A percentile compares a stretch with the other conserved stretches of the same genome.
Evolutionary conservation across 352 stramenopile genomes (phyloP).

Genomic region (Pythium aphanidermatum): DNA sequence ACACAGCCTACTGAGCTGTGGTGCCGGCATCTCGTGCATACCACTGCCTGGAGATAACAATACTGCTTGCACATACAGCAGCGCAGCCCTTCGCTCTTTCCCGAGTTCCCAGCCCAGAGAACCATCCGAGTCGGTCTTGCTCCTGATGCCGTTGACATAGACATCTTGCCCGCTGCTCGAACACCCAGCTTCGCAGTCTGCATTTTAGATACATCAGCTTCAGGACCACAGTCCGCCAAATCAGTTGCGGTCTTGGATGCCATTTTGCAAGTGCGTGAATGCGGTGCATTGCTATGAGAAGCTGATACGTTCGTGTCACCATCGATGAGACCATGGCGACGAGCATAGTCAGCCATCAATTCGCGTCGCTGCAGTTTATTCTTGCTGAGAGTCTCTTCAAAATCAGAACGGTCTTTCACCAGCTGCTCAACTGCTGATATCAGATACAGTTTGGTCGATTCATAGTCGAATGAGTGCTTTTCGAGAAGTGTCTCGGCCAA

Average conservation of each 20-base stretch:
- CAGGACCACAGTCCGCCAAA: too few relatives aligned
- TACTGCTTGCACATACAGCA: conserved; percentile 80
- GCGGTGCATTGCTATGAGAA: conserved; percentile 3
- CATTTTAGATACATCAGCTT: too few relatives aligned
- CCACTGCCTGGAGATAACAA: conserved; percentile 79
- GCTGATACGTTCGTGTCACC: conserved; percentile 4
- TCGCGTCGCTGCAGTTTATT: conserved; percentile 36
- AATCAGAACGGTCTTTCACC: conserved; percentile 44
- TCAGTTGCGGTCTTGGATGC: conserved; percentile 2
- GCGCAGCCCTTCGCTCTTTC: conserved; percentile 67
- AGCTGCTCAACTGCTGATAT: conserved; percentile 60
- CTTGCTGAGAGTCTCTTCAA: conserved; percentile 33
- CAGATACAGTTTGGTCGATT: conserved; percentile 39
- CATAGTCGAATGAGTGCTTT: conserved; percentile 40
- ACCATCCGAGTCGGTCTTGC: conserved; percentile 65
- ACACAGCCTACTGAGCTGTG: conserved; percentile 58
- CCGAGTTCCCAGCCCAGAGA: conserved; percentile 72
- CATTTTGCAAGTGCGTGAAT: conserved; percentile 20
- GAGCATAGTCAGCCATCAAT: conserved; percentile 34
- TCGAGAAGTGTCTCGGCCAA: conserved; percentile 67
- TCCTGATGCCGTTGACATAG: conserved; percentile 20
- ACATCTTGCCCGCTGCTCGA: conserved; percentile 18
- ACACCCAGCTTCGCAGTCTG: neutral
- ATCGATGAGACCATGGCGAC: conserved; percentile 29
- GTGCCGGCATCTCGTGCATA: conserved; percentile 66